A percentile compares a stretch with the other conserved stretches of the same genome.
Evolutionary conservation across 2,329 filamentous ascomycete species (phyloP).

Genomic region (Purpureocillium takamizusanense): DNA sequence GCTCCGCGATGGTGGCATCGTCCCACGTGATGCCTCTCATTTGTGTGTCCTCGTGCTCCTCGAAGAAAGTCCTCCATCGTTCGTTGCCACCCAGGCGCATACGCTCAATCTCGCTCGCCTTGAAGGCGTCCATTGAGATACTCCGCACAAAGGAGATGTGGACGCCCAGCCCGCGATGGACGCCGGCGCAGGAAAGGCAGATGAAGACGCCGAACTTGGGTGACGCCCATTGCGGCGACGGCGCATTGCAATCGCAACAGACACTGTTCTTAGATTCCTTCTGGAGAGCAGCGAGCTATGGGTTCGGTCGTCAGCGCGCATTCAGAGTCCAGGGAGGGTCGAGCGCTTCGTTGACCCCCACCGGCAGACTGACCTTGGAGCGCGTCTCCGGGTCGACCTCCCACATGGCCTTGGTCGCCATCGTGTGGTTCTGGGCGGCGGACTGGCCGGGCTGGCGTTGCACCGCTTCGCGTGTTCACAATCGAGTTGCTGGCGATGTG

Average conservation of each 20-base stretch:
- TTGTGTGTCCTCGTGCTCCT: slow-evolving; percentile 57
- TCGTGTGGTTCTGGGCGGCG: slow-evolving; percentile 17
- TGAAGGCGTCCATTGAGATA: slow-evolving; percentile 98
- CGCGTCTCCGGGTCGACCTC: slow-evolving; percentile 97
- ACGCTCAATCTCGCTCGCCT: slow-evolving; percentile 80
- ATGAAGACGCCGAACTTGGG: slow-evolving; percentile 99
- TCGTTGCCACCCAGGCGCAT: slow-evolving; percentile 92
- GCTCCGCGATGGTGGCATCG: slow-evolving; percentile 78
- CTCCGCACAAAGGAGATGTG: slow-evolving; percentile 98
- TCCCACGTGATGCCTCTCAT: slow-evolving; percentile 68
- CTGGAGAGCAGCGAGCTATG: slow-evolving; percentile 79
- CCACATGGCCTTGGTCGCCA: slow-evolving; percentile 81
- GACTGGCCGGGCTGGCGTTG: neutral
- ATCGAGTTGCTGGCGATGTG: too few species aligned
- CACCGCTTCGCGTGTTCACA: too few species aligned
- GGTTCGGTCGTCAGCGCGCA: neutral
- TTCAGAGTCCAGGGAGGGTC: neutral
- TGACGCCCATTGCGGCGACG: slow-evolving; percentile 94
- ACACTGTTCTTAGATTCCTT: slow-evolving; percentile 81
- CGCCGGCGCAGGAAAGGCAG: slow-evolving; percentile 90
- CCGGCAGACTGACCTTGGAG: slow-evolving; percentile 60
- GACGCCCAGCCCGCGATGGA: slow-evolving; percentile 88
- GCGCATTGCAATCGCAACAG: slow-evolving; percentile 93
- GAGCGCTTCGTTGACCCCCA: too few species aligned
- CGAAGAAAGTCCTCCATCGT: slow-evolving; percentile 80